Percentiles rank a stretch among this genome's conserved stretches.
phyloP scores from a whole-genome alignment of 495 filamentous ascomycete species.

The Aspergillus nanangensis region DNA sequence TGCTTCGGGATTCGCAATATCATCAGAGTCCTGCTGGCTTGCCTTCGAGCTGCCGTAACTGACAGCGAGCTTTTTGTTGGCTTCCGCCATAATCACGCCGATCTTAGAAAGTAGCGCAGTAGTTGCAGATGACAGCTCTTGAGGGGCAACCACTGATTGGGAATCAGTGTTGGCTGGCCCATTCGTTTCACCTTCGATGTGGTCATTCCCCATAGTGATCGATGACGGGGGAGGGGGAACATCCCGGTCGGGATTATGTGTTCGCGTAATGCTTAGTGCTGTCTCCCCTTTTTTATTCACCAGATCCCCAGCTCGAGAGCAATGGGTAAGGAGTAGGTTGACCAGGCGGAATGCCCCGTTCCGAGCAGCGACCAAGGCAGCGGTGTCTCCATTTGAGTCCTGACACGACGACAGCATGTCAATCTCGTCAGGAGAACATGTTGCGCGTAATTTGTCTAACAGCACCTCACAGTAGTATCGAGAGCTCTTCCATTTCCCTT shows the following conservation, averaged over 20 bases:
- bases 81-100: slow-evolving; percentile 39
- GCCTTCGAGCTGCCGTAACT: slow-evolving; percentile 38
- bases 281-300: slow-evolving; percentile 73
- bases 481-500: slow-evolving; percentile 75
- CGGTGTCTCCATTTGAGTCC: slow-evolving; percentile 83
- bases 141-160: slow-evolving; percentile 14
- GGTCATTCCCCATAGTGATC: slow-evolving; percentile 41
- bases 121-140: slow-evolving; percentile 25
- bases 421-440: slow-evolving; percentile 61
- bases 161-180: slow-evolving; percentile 20
- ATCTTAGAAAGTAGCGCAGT: slow-evolving; percentile 38
- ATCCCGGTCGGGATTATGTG: slow-evolving; percentile 27
- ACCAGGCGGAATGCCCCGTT: slow-evolving; percentile 48
- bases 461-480: slow-evolving; percentile 90
- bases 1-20: slow-evolving; percentile 39
- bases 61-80: slow-evolving; percentile 38
- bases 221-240: slow-evolving; percentile 39
- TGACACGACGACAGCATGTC: slow-evolving; percentile 65
- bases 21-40: slow-evolving; percentile 32
- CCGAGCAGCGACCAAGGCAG: slow-evolving; percentile 80
- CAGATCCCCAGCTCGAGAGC: slow-evolving; percentile 73
- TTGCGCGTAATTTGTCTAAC: slow-evolving; percentile 75
- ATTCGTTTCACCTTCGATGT: slow-evolving; percentile 26
- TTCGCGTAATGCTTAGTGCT: slow-evolving; percentile 64
- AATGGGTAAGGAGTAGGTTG: slow-evolving; percentile 41